Evolutionary conservation across 768 basidiomycete genomes (phyloP), one percentile per base, ranked within the genome.

Genomic region (Termitomyces eurrhizus): DNA sequence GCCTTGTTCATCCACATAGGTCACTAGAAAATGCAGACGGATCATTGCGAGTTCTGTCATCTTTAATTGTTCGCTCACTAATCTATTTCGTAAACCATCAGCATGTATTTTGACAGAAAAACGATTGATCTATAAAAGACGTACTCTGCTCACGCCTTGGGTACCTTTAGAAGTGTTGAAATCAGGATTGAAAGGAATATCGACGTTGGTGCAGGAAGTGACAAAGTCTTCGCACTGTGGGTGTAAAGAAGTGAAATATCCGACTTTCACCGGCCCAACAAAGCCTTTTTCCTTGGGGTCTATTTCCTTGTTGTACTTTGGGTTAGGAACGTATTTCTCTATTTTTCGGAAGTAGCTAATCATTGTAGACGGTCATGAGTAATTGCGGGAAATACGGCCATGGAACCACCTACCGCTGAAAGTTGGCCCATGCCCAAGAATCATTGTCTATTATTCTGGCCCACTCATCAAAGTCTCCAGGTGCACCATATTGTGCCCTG

Each of bases 391-490:
- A 24, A 9, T 33, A 4, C 39, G 36, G 5, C 24, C 9, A 58
- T 52, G 36, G 24, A 35, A 37, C 11, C 11, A 58, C 74, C 42
- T 63, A 84, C 88, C 72, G 68, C 59, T 76, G 73, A 63, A 90
- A 77, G 39, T 82, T 78, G 42, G 78, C 70, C 77, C 81, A 85
- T n/a, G 79, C 71, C 89, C 89, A 90, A 3, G 77, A 74, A 8
- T 80, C 72, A 42, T 87, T 82, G 8, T 80, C 83, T 14, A 75
- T 74, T 33, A 83, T 79, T 3, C 70, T 67, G 0, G 81, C 84
- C 81, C 86, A 89, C 69, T 89, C 82, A 63, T 89, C 83, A 58
- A 83, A 89, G 66, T 90, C 89, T 1, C 81, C 81, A 4, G 89
- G 87, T 29, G 85, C 77, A 24, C 86, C 86, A 32, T 81, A 83